These are phyloP conservation scores for Pythium utonaiense DNA, from an alignment of 352 stramenopile species.

Conservation along the genomic window DNA sequence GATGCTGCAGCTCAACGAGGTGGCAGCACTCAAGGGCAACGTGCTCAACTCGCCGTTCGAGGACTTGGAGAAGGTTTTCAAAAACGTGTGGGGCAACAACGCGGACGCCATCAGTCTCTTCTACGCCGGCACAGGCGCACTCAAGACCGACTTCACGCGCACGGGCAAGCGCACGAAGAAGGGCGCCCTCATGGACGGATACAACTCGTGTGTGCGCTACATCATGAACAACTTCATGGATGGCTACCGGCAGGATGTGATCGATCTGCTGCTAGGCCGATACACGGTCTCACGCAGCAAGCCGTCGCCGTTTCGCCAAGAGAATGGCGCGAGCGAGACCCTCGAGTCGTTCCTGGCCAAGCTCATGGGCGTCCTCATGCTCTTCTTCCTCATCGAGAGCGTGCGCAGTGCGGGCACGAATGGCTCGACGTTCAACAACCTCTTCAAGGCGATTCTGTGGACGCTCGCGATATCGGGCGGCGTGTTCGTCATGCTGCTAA, in stretches of 20 bases:
- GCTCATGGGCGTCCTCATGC: slow-evolving; percentile 40
- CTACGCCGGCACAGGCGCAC: slow-evolving; percentile 91
- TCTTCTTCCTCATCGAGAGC: slow-evolving; percentile 64
- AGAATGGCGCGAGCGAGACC: slow-evolving; percentile 30
- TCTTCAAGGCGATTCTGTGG: slow-evolving; percentile 51
- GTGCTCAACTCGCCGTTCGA: slow-evolving; percentile 56
- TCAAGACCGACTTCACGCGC: slow-evolving; percentile 95
- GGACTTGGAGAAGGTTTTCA: slow-evolving; percentile 66
- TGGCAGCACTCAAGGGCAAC: slow-evolving; percentile 41
- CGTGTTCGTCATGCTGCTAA: slow-evolving; percentile 60
- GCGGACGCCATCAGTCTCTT: slow-evolving; percentile 92
- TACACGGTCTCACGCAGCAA: slow-evolving; percentile 63
- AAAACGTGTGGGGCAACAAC: slow-evolving; percentile 93
- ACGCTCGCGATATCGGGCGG: slow-evolving; percentile 44
- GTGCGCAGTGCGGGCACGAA: slow-evolving; percentile 25
- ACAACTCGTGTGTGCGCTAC: slow-evolving; percentile 93
- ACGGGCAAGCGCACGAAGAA: slow-evolving; percentile 90
- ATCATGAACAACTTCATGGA: slow-evolving; percentile 96
- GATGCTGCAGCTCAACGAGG: slow-evolving; percentile 59
- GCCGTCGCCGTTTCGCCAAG: slow-evolving; percentile 54
- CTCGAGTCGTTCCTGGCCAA: slow-evolving; percentile 56
- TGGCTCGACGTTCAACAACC: slow-evolving; percentile 45
- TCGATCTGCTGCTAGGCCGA: slow-evolving; percentile 87
- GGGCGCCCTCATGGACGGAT: slow-evolving; percentile 90
- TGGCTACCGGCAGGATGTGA: slow-evolving; percentile 89